phyloP scores from a whole-genome alignment of 1,284 basidiomycete genomes.

The Pterulicium gracile region DNA sequence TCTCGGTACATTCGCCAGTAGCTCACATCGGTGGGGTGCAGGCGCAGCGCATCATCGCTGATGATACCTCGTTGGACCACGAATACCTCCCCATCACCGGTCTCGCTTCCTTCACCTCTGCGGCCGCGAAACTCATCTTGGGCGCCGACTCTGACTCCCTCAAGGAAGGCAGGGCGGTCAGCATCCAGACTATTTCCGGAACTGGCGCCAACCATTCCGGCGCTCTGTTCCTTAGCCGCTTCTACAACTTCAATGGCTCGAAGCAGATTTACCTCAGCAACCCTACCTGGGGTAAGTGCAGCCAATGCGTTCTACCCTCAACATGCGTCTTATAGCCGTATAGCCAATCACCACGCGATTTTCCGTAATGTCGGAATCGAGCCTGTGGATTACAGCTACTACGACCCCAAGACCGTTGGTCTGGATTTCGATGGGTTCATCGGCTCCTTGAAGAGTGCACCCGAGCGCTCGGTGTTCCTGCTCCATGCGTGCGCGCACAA shows the following conservation, averaged over 20 bases:
- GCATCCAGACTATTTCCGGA: conserved; percentile 89
- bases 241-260: conserved; percentile 65
- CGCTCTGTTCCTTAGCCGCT: conserved; percentile 78
- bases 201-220: conserved; percentile 95
- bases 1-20: conserved; percentile 3
- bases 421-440: conserved; percentile 78
- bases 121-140: conserved; percentile 77
- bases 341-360: conserved; percentile 88
- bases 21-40: conserved; percentile 18
- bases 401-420: conserved; percentile 83
- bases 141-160: conserved; percentile 67
- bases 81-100: conserved; percentile 94
- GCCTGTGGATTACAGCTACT: conserved; percentile 81
- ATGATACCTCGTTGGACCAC: conserved; percentile 73
- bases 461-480: conserved; percentile 75
- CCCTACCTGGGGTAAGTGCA: conserved; percentile 82
- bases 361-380: conserved; percentile 77
- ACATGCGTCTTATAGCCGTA: conserved; percentile 6
- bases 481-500: conserved; percentile 94
- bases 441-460: conserved; percentile 51
- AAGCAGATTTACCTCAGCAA: conserved; percentile 76
- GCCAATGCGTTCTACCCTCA: conserved; percentile 10
- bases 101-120: conserved; percentile 69
- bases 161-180: conserved; percentile 57
- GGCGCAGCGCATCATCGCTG: conserved; percentile 68